These are phyloP conservation scores for Hypoxylon sp. DNA, from an alignment of 2,329 filamentous ascomycete genomes.

Conservation along the genomic window DNA sequence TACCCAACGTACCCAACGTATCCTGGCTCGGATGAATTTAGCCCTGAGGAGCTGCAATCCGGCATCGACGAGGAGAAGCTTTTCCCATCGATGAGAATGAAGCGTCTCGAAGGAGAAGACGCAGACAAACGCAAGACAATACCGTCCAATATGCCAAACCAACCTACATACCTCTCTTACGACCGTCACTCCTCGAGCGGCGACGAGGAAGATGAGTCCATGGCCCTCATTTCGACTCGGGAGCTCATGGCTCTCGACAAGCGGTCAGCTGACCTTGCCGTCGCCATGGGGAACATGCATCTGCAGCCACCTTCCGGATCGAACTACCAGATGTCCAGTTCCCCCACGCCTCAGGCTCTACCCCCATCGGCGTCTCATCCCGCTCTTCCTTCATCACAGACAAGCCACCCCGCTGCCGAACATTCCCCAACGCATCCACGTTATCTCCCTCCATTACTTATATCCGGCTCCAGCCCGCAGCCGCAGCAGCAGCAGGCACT, in stretches of 20 bases:
- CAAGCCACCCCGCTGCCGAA: conserved; percentile 38
- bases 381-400: conserved; percentile 53
- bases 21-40: conserved; percentile 43
- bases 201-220: conserved; percentile 55
- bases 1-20: conserved; percentile 47
- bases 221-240: conserved; percentile 66
- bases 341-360: conserved; percentile 53
- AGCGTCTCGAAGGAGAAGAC: conserved; percentile 53
- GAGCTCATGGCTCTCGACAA: conserved; percentile 65
- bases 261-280: conserved; percentile 57
- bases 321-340: conserved; percentile 56
- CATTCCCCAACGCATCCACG: conserved; percentile 57
- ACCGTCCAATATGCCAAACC: conserved; percentile 41
- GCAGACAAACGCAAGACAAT: conserved; percentile 16
- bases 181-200: conserved; percentile 56
- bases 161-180: conserved; percentile 51
- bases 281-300: conserved; percentile 59
- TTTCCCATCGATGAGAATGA: conserved; percentile 56
- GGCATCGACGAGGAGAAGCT: conserved; percentile 59
- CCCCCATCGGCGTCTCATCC: conserved; percentile 54
- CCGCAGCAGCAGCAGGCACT: conserved; percentile 40
- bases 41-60: conserved; percentile 55
- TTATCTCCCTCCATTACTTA: conserved; percentile 55
- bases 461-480: conserved; percentile 53
- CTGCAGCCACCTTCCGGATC: conserved; percentile 52